Base-by-base conservation (phyloP, 352 stramenopile species). In the Pythium dissotocum region DNA sequence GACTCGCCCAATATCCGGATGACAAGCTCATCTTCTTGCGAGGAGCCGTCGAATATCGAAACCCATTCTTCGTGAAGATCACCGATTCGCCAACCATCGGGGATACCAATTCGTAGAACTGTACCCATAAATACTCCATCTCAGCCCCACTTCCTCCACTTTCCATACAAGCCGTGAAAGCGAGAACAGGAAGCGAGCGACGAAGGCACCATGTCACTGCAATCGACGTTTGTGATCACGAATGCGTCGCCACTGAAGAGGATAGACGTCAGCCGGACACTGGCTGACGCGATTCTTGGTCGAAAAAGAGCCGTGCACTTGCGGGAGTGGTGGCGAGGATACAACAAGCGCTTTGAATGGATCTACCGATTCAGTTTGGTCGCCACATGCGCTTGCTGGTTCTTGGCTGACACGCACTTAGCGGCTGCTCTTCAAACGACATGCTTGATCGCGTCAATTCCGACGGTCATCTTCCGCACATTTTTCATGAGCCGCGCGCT, bases 41-140 rank as follows among this genome's bases (percentile, higher is more conserved):
- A 18, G 52, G 65, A 26, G 51, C 65, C 9, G 28, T 71, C 7
- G 64, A 71, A 35, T 71, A 71, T n/a, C 52, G 38, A 10, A 71
- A 65, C 59, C 64, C 64, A 30, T 65, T 60, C 44, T 71, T 64
- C 38, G 35, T 38, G 7, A 12, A 12, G 10, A 12, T 38, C 7
- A 12, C 55, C 40, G 51, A 4, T 53, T 38, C 4, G 52, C 28
- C 0, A 42, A 61, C 28, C 36, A 36, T 18, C 26, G 61, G 16
- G 32, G 2, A 16, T 61, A 58, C 21, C 30, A 32, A 58, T 18
- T 58, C 5, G 5, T 58, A 32, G 36, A 24, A 35, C 4, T 12
- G 21, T 5, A n/a, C 13, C 10, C 24, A 55, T 13, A 14, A 21
- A 16, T 55, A 24, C 44, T 63, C 6, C 35, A 38, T 38, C 10